Base-by-base conservation (phyloP, 225 moss, liverwort and hornwort species). In the Bryum argenteum region DNA sequence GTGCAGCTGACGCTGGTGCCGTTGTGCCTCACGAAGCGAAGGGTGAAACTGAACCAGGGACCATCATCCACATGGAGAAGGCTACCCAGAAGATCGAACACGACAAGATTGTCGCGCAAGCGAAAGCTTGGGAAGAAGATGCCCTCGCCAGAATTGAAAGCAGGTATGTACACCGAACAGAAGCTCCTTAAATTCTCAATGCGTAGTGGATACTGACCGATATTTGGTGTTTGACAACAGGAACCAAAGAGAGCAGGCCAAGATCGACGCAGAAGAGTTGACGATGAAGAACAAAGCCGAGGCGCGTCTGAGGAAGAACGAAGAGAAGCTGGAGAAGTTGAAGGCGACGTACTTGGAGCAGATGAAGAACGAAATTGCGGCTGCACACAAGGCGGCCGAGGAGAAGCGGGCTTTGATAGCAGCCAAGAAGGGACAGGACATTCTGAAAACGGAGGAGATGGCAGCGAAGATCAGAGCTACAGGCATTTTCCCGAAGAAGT, bases 401-500 rank as follows among this genome's bases (percentile, higher is more conserved):
- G 88, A 88, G 75, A 80, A 26, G 54, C 58, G 80, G 41, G 88
- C 88, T 1, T 0, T 45, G 13, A 26, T 26, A 1, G 78, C 80
- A 1, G 88, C 88, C 55, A 78, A 85, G 73, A 82, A 69, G 63
- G 82, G 85, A 8, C 53, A 76, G 20, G 54, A 70, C 11, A 5
- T 83, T 9, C 70, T 88, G 0, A 74, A 70, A 48, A 54, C 78
- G 1, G 84, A 88, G 24, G 80, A 88, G 33, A 5, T 19, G 9
- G 85, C 85, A 14, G 88, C 84, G 17, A 88, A 85, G 67, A 77
- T 85, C 80, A 80, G 85, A 16, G 85, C 85, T 9, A 85, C 84
- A 13, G 88, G 88, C 41, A 52, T 72, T 1, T 80, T 84, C 58
- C 85, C 88, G 0, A 82, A 80, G 73, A 88, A 85, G 66, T 71